Evolutionary conservation across 148 eudicot species (phyloP).

Genomic region (Salicornia ramosissima): DNA sequence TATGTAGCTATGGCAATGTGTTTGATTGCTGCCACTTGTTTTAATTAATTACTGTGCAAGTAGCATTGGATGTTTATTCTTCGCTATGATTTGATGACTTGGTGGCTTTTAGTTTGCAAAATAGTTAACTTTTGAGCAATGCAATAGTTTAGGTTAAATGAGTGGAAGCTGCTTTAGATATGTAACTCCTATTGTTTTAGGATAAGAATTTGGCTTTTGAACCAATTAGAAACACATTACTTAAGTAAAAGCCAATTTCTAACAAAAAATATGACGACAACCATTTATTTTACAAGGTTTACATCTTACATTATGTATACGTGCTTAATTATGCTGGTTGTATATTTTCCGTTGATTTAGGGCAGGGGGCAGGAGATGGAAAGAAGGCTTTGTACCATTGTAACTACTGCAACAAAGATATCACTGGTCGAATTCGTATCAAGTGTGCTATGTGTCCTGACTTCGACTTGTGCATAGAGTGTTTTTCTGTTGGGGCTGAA

Average conservation of each 20-base stretch:
- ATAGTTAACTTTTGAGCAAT: neutral
- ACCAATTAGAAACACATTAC: neutral
- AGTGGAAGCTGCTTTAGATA: too few species aligned
- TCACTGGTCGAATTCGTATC: constrained; percentile 61
- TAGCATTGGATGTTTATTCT: neutral
- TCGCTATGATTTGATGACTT: too few species aligned
- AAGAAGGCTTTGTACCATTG: constrained; percentile 65
- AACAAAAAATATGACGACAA: neutral
- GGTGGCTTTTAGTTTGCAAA: neutral
- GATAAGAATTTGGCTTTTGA: neutral
- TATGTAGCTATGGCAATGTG: too few species aligned
- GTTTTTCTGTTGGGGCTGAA: constrained; percentile 71
- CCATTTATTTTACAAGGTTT: neutral
- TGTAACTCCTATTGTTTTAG: neutral
- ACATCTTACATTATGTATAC: neutral
- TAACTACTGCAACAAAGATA: constrained; percentile 73
- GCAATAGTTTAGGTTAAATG: neutral
- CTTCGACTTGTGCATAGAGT: constrained; percentile 68
- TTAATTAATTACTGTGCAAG: neutral
- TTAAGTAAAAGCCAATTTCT: neutral
- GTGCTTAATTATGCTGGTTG: neutral
- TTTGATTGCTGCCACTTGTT: neutral
- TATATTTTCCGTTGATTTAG: constrained; percentile 21
- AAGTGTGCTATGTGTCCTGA: constrained; percentile 63
- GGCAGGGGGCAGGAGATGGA: constrained; percentile 51